phyloP scores from a whole-genome alignment of 305 asterid genomes.

The Coffea humblotiana region DNA sequence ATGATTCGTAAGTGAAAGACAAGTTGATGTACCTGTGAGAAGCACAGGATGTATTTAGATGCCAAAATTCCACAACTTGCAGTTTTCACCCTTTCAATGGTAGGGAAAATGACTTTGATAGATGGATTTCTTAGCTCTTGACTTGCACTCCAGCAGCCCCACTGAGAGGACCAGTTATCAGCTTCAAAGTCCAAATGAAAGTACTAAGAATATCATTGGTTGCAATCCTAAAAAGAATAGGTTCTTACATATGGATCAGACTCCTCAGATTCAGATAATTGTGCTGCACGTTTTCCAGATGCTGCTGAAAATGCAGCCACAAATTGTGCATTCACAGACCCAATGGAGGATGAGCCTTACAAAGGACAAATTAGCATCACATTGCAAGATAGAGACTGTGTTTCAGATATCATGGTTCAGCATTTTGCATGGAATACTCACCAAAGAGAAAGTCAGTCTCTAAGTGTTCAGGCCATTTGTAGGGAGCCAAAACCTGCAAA shows the following conservation, averaged over 20 bases:
- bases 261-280: constrained; percentile 71
- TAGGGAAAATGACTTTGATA: constrained; percentile 64
- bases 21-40: constrained; percentile 62
- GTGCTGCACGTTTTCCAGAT: constrained; percentile 69
- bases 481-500: constrained; percentile 64
- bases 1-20: neutral
- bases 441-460: constrained; percentile 81
- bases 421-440: constrained; percentile 29
- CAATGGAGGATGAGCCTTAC: constrained; percentile 86
- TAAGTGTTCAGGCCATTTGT: constrained; percentile 88
- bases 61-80: constrained; percentile 62
- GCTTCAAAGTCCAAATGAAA: constrained; percentile 16
- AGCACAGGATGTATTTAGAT: constrained; percentile 70
- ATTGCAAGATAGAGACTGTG: constrained; percentile 14
- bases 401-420: neutral
- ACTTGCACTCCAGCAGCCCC: constrained; percentile 96
- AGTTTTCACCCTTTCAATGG: constrained; percentile 75
- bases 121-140: constrained; percentile 82
- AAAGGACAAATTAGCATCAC: constrained; percentile 8
- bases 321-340: constrained; percentile 70
- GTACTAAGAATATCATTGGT: neutral
- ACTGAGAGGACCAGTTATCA: constrained; percentile 50
- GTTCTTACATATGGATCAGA: constrained; percentile 84
- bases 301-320: constrained; percentile 95
- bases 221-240: constrained; percentile 3